Evolutionary conservation across 2,329 filamentous ascomycete genomes (phyloP), one percentile per base, ranked within the genome.

Genomic region (Nothopassalora personata): DNA sequence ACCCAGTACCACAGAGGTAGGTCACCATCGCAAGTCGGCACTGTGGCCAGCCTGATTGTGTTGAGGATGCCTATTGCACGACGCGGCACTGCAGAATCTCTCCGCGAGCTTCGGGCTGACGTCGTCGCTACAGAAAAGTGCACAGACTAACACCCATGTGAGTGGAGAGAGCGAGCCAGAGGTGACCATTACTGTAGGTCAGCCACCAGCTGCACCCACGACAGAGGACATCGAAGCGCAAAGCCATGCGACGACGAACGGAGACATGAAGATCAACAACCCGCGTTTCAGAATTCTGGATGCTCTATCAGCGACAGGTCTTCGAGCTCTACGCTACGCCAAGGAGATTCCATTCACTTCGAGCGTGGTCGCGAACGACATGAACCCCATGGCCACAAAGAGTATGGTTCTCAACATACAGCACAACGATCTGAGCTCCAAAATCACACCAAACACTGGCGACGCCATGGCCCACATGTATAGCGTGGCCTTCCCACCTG

Each of bases 381-480:
- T 97, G 57, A 91, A 91, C 1, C 64, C 64, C 2, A 70, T 69
- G 30, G 73, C 73, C 3, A 69, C 69, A 31, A 67, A 67, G 53
- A 87, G 90, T 4, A 97, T 99, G 72, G 84, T 86, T 68, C 80
- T 88, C 66, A 99, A 99, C 70, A 86, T 94, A 36, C 79, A 86
- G 62, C 89, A 97, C 75, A 99, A 97, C 72, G 81, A 82, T 13
- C 80, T 96, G 1, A 77, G 83, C 48, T 80, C 84, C 51, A 88
- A 85, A 67, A 88, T 97, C 59, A 82, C 80, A 4, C 83, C 90
- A 4, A 88, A 86, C 33, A 86, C 87, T 34, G 88, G 90, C 48
- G 93, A 97, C 75, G 94, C 94, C 0, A 84, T 94, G 50, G 86
- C 85, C 4, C 90, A 96, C 74, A 97, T 99, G 93, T 97, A 97